Evolutionary conservation across 2,329 filamentous ascomycete genomes (phyloP).

Genomic region (Akanthomyces uredinophilus): DNA sequence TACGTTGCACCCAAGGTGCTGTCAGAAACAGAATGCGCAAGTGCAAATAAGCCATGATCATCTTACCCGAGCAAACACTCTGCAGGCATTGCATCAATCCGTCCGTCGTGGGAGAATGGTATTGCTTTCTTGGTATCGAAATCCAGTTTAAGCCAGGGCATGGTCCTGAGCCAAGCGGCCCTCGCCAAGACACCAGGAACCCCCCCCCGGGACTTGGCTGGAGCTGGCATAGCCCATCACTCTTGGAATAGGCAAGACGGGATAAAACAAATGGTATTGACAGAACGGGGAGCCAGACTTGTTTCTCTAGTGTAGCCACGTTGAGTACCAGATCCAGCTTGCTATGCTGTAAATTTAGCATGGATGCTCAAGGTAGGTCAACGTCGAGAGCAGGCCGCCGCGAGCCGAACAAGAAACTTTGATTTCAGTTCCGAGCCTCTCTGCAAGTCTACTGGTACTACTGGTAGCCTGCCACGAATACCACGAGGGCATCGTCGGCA

Average conservation of each 20-base stretch:
- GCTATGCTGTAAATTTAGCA: too few relatives aligned
- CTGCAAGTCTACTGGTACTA: neutral
- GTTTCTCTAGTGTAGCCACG: too few relatives aligned
- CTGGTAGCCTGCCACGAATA: too few relatives aligned
- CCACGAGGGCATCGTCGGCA: neutral
- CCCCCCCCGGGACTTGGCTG: neutral
- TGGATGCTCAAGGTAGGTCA: too few relatives aligned
- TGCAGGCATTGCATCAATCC: too few relatives aligned
- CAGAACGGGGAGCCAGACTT: too few relatives aligned
- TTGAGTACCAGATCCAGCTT: too few relatives aligned
- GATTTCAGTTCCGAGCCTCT: neutral
- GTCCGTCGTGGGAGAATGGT: too few relatives aligned
- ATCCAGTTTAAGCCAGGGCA: neutral
- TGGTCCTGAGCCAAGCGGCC: neutral
- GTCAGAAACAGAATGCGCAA: too few relatives aligned
- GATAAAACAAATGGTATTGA: neutral
- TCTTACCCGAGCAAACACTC: too few relatives aligned
- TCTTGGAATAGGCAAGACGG: neutral
- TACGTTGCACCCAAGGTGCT: too few relatives aligned
- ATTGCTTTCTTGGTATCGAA: neutral
- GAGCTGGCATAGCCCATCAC: neutral
- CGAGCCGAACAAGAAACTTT: neutral
- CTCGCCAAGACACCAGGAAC: neutral
- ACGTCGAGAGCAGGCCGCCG: neutral
- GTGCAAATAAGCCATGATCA: too few relatives aligned